Conservation (phyloP, 1,284 basidiomycete genomes). For the Apiotrichum laibachii region DNA sequence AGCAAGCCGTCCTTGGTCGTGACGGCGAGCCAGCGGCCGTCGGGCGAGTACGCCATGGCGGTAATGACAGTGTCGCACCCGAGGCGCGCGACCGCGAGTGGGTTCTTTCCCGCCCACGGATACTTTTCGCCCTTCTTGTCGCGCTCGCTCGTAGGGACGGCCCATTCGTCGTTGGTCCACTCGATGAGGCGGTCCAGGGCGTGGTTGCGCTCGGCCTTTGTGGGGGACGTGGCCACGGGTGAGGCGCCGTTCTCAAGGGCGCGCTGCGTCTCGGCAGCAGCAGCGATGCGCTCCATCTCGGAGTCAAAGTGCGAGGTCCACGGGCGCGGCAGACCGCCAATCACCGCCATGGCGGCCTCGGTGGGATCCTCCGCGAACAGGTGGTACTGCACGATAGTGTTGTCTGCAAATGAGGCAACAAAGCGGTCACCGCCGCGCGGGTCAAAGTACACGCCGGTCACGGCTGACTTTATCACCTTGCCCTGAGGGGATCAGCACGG, state of each 20-base stretch:
- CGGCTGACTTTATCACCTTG: constrained; percentile 71
- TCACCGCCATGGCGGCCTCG: constrained; percentile 20
- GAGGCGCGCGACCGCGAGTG: constrained; percentile 47
- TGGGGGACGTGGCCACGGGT: background rate
- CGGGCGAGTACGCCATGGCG: constrained; percentile 85
- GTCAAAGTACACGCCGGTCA: constrained; percentile 84
- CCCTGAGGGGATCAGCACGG: constrained; percentile 56
- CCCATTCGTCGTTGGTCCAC: constrained; percentile 51
- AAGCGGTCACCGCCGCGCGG: constrained; percentile 80
- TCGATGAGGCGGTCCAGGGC: constrained; percentile 33
- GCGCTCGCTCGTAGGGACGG: constrained; percentile 23
- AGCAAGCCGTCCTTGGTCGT: constrained; percentile 86
- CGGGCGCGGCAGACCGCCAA: constrained; percentile 30
- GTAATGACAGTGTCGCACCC: constrained; percentile 60
- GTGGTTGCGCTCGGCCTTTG: constrained; percentile 5
- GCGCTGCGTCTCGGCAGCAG: background rate
- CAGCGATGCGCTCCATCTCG: constrained; percentile 8
- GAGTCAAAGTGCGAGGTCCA: constrained; percentile 38
- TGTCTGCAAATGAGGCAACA: constrained; percentile 82
- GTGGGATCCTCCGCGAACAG: constrained; percentile 45
- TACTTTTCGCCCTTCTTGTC: constrained; percentile 37
- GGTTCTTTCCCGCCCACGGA: constrained; percentile 50
- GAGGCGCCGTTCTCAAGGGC: background rate
- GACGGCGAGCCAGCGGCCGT: constrained; percentile 77
- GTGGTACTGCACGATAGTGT: constrained; percentile 44